Base-by-base conservation (phyloP, 768 basidiomycete species). In the Tricholomella constricta region DNA sequence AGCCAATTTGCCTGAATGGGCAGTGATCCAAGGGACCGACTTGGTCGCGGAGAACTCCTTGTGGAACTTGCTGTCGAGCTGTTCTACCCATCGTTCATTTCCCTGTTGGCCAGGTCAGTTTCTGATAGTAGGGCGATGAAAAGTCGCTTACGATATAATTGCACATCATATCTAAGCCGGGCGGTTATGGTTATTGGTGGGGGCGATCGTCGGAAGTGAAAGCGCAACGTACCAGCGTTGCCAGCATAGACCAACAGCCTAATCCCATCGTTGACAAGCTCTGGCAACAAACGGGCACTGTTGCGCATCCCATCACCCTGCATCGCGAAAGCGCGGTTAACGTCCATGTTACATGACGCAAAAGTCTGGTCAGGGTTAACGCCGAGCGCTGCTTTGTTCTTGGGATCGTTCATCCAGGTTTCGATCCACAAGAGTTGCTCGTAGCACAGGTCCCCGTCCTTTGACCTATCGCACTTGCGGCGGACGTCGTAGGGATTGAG, bases 401-500 rank as follows among this genome's bases (percentile, higher is more conserved):
- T 78, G 4, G 86, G 79, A 46, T 82, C 72, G 67, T 98, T 97
- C 80, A 98, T 77, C 81, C 86, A 98, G 1, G 76, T 80, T 60
- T 97, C 95, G 64, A 97, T 84, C 90, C 91, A 97, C 15, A 69
- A 62, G 81, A 97, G 85, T 72, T 96, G 78, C 52, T 67, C 75
- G 67, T 91, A 93, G 73, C 91, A 93, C 2, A 91, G 74, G 2
- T 80, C 73, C 3, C 86, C 88, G 55, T 94, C 88, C 61, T 80
- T 81, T 25, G 74, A 56, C 35, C 77, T 80, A 65, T 97, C 86
- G 64, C 95, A 97, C 56, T 74, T 78, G 51, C 68, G 72, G 56
- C 93, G 85, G 3, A 91, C 88, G 62, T 98, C 95, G 69, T 98
- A 98, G 8, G 91, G 85, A 71, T 98, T 98, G 43, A 87, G 67